Percentiles rank a stretch among this genome's conserved stretches.
Evolutionary conservation across 495 filamentous ascomycete species (phyloP).

Genomic region (Margaritispora aquatica): DNA sequence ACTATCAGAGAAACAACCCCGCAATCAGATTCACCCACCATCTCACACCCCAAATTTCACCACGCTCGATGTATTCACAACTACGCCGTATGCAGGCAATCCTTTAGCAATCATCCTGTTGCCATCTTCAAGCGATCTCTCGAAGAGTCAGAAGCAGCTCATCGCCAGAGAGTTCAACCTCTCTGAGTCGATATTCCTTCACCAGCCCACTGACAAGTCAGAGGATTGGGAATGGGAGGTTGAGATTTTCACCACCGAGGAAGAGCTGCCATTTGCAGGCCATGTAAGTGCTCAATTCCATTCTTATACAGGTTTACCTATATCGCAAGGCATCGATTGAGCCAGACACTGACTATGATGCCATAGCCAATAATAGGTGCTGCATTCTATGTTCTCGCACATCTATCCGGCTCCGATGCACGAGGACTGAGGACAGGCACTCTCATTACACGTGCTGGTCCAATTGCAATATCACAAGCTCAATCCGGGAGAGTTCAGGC

Average conservation of each 20-base stretch:
- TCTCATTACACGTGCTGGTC: slow-evolving; percentile 56
- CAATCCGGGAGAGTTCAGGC: slow-evolving; percentile 39
- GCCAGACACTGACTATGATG: neutral
- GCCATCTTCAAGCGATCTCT: slow-evolving; percentile 25
- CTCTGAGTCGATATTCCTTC: slow-evolving; percentile 77
- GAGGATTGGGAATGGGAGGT: slow-evolving; percentile 33
- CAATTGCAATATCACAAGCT: slow-evolving; percentile 35
- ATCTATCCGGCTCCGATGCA: neutral
- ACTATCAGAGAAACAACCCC: neutral
- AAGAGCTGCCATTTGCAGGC: slow-evolving; percentile 69
- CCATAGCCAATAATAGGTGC: slow-evolving; percentile 61
- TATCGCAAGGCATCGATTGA: too few relatives aligned
- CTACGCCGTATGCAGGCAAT: slow-evolving; percentile 51
- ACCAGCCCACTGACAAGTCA: slow-evolving; percentile 31
- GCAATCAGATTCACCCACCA: neutral
- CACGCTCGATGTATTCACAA: slow-evolving; percentile 68
- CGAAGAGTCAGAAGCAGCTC: slow-evolving; percentile 50
- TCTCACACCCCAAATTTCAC: slow-evolving; percentile 34
- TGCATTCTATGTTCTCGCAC: slow-evolving; percentile 42
- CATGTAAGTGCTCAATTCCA: slow-evolving; percentile 31
- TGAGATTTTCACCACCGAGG: slow-evolving; percentile 62
- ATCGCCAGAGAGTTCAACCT: slow-evolving; percentile 79
- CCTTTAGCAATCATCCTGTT: slow-evolving; percentile 61
- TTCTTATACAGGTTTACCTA: neutral
- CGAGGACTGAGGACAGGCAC: slow-evolving; percentile 17